Evolutionary conservation across 768 basidiomycete genomes (phyloP).

Genomic region (Suillus cothurnatus): DNA sequence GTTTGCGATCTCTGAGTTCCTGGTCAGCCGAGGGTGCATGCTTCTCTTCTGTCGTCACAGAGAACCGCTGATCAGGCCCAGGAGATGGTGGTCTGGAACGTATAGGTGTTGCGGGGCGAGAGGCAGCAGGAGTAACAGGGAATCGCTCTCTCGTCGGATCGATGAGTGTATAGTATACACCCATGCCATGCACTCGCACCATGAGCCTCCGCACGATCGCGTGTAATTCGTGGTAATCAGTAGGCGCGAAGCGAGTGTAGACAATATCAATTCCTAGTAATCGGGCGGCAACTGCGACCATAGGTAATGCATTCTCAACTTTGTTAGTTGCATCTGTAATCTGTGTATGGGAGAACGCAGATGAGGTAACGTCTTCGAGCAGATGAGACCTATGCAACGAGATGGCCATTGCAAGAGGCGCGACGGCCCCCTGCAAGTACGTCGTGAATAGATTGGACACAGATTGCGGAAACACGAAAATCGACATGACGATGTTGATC

Average conservation of each 20-base stretch:
- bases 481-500: constrained; percentile 51
- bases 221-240: constrained; percentile 56
- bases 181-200: constrained; percentile 63
- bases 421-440: constrained; percentile 48
- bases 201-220: constrained; percentile 49
- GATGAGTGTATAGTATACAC: constrained; percentile 60
- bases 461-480: constrained; percentile 63
- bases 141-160: constrained; percentile 64
- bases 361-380: constrained; percentile 38
- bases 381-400: constrained; percentile 50
- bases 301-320: constrained; percentile 53
- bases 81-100: constrained; percentile 38
- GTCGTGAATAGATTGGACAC: constrained; percentile 60
- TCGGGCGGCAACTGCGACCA: constrained; percentile 51
- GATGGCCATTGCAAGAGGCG: constrained; percentile 49
- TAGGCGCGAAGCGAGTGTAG: constrained; percentile 60
- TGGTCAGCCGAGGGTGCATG: background rate
- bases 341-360: constrained; percentile 33
- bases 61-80: background rate
- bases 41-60: background rate
- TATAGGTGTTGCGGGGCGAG: constrained; percentile 35
- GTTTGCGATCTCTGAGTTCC: background rate
- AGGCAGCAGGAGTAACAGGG: constrained; percentile 47
- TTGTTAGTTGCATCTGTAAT: constrained; percentile 36
- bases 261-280: constrained; percentile 62